Percentiles rank a stretch among this genome's conserved stretches.
These are phyloP conservation scores for Meira nashicola DNA, from an alignment of 1,284 basidiomycete species.

Conservation along the genomic window DNA sequence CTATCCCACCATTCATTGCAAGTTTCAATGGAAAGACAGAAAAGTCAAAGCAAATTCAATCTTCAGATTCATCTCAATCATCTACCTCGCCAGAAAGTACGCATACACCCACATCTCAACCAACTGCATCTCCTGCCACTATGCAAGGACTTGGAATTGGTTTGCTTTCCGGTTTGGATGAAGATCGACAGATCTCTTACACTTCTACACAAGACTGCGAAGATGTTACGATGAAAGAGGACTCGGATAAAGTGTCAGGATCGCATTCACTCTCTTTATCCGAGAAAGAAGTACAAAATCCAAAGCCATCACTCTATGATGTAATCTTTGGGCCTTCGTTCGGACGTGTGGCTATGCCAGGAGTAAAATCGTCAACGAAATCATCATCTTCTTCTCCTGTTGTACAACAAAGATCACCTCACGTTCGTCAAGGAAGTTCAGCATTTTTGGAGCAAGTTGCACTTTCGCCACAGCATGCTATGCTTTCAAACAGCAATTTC, in stretches of 20 bases:
- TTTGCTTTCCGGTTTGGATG: neutral
- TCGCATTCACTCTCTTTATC: neutral
- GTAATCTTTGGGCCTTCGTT: conserved; percentile 8
- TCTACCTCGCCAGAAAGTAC: neutral
- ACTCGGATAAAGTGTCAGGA: neutral
- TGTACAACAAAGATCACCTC: neutral
- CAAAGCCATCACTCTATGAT: conserved; percentile 2
- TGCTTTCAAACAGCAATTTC: neutral
- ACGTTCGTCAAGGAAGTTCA: conserved; percentile 5
- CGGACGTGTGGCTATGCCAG: neutral
- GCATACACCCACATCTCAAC: too few species aligned
- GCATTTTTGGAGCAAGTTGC: conserved; percentile 3
- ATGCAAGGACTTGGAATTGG: neutral
- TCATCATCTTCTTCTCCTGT: neutral
- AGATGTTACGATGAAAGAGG: too few species aligned
- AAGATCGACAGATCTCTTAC: neutral
- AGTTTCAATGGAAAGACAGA: neutral
- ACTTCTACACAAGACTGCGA: neutral
- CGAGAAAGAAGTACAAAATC: neutral
- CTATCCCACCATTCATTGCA: too few species aligned
- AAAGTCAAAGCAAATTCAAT: neutral
- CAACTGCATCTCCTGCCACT: neutral
- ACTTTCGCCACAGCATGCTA: neutral
- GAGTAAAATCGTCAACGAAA: neutral
- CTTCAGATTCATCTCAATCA: neutral